Conservation (phyloP, 108 stramenopile species). For the Stephanodiscus triporus region DNA sequence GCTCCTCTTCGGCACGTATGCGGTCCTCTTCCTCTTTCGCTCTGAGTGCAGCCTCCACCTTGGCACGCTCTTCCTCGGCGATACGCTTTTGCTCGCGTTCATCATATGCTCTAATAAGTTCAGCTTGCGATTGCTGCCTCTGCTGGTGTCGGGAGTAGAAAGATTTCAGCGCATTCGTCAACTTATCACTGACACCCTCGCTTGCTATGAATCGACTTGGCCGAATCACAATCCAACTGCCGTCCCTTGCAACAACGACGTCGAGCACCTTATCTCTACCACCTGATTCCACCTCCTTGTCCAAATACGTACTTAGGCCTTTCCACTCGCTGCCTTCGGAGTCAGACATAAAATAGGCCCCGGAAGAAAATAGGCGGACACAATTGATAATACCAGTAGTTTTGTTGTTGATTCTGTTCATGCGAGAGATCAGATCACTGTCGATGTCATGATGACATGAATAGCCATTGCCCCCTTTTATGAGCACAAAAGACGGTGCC, state of each 20-base stretch:
- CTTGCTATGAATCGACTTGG: conserved; percentile 8
- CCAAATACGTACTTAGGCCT: not conserved
- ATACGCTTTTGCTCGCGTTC: conserved; percentile 1
- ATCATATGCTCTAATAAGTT: conserved; percentile 7
- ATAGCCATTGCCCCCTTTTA: not conserved
- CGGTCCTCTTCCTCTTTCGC: too few species aligned
- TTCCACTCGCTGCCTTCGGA: conserved; percentile 22
- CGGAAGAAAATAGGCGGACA: conserved; percentile 29
- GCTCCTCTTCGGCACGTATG: too few species aligned
- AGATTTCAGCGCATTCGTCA: not conserved
- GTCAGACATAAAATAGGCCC: conserved; percentile 28
- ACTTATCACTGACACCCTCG: conserved; percentile 12
- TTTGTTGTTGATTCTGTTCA: conserved; percentile 8
- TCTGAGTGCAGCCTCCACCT: too few species aligned
- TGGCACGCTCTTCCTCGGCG: too few species aligned
- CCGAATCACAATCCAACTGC: conserved; percentile 25
- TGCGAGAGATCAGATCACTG: not conserved
- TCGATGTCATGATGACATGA: not conserved
- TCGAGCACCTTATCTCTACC: not conserved
- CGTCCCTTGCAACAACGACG: conserved; percentile 22
- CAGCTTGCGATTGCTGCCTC: not conserved
- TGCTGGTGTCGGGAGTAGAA: conserved; percentile 15
- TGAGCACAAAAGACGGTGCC: not conserved
- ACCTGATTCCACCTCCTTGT: not conserved
- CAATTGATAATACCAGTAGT: conserved; percentile 12